phyloP scores from a whole-genome alignment of 768 basidiomycete genomes.

The Butyriboletus loyo region DNA sequence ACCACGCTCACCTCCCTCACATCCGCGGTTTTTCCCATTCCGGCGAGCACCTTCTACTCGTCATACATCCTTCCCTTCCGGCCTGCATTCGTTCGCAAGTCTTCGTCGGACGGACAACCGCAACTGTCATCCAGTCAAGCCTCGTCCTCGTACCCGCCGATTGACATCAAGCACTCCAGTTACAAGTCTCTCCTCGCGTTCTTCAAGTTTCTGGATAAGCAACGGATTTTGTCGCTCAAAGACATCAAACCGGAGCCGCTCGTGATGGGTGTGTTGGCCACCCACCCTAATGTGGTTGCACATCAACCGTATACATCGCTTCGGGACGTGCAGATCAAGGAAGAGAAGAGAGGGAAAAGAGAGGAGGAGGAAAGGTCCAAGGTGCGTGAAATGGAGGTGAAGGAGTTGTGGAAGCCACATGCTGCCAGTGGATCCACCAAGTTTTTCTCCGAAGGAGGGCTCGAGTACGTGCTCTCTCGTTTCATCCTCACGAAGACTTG shows the following conservation, averaged over 20 bases:
- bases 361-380: constrained; percentile 48
- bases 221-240: constrained; percentile 69
- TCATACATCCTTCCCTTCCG: constrained; percentile 74
- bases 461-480: constrained; percentile 46
- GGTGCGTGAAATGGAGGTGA: constrained; percentile 53
- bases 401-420: constrained; percentile 77
- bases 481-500: background rate
- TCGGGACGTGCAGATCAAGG: constrained; percentile 61
- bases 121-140: constrained; percentile 4
- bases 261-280: constrained; percentile 49
- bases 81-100: constrained; percentile 50
- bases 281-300: constrained; percentile 52
- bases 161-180: constrained; percentile 75
- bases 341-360: constrained; percentile 54
- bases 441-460: constrained; percentile 63
- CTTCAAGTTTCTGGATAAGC: constrained; percentile 75
- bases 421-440: constrained; percentile 40
- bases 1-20: constrained; percentile 47
- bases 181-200: constrained; percentile 82
- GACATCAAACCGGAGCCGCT: constrained; percentile 52
- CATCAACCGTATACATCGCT: constrained; percentile 59
- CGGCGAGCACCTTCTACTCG: constrained; percentile 74
- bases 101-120: constrained; percentile 5
- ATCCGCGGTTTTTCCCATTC: constrained; percentile 63
- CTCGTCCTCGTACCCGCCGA: constrained; percentile 38